Percentiles rank a stretch among this genome's conserved stretches.
These are phyloP conservation scores for Athelia sp. DNA, from an alignment of 1,284 basidiomycete species.

Conservation along the genomic window DNA sequence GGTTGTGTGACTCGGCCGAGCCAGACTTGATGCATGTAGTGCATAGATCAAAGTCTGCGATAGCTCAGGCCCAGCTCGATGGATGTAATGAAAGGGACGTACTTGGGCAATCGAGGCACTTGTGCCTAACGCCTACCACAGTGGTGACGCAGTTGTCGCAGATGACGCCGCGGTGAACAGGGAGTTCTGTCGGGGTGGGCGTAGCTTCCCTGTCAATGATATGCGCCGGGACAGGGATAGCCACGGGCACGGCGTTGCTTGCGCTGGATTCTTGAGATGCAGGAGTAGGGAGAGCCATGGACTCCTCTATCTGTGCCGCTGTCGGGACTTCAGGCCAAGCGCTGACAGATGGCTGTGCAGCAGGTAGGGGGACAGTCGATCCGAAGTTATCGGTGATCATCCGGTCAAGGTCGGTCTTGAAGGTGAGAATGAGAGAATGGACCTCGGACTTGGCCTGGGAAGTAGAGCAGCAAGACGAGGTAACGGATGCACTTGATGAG, in stretches of 20 bases:
- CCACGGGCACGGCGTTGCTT: background rate
- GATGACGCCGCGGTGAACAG: constrained; percentile 34
- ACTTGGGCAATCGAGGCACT: constrained; percentile 72
- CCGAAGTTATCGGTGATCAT: constrained; percentile 45
- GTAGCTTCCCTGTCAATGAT: background rate
- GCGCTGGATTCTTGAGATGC: background rate
- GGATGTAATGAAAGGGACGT: constrained; percentile 13
- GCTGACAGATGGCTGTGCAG: background rate
- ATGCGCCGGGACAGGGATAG: background rate
- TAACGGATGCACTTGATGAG: constrained; percentile 1
- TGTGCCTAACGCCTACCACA: constrained; percentile 62
- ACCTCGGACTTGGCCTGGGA: constrained; percentile 50
- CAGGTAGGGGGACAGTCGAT: constrained; percentile 10
- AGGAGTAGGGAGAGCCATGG: background rate
- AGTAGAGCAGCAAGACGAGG: constrained; percentile 44
- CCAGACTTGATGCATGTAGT: constrained; percentile 44
- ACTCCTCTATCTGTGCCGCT: background rate
- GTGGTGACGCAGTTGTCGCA: constrained; percentile 56
- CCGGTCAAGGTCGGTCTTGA: constrained; percentile 54
- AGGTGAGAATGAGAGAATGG: constrained; percentile 46
- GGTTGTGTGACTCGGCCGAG: constrained; percentile 42
- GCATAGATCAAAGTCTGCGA: constrained; percentile 68
- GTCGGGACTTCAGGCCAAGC: background rate
- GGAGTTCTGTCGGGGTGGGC: constrained; percentile 1
- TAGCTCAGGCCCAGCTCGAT: background rate